phyloP scores from a whole-genome alignment of 352 stramenopile genomes.

The Aphanomyces invadans region DNA sequence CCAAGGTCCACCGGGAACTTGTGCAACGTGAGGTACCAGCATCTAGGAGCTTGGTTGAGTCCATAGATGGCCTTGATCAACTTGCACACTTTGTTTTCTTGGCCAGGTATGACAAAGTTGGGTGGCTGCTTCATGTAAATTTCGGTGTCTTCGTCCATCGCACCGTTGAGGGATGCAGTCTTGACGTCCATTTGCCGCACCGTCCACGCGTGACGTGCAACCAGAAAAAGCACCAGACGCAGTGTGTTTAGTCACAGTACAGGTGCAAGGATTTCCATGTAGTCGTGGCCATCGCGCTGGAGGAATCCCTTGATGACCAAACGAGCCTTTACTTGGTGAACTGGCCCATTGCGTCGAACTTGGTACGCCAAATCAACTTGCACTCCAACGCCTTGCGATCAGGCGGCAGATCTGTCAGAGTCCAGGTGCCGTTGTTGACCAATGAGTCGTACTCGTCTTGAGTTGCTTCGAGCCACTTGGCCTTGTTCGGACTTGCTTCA shows the following conservation, averaged over 20 bases:
- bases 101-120: slow-evolving; percentile 16
- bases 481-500: neutral
- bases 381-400: slow-evolving; percentile 25
- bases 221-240: slow-evolving; percentile 26
- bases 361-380: slow-evolving; percentile 28
- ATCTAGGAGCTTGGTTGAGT: slow-evolving; percentile 31
- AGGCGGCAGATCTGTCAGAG: neutral
- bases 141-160: slow-evolving; percentile 28
- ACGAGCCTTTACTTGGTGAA: slow-evolving; percentile 30
- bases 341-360: slow-evolving; percentile 24
- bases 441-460: slow-evolving; percentile 17
- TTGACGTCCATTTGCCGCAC: slow-evolving; percentile 31
- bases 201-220: slow-evolving; percentile 21
- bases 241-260: slow-evolving; percentile 28
- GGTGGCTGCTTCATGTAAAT: slow-evolving; percentile 27
- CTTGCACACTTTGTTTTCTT: slow-evolving; percentile 26
- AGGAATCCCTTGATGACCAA: slow-evolving; percentile 27
- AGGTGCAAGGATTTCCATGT: slow-evolving; percentile 28
- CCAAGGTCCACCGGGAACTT: slow-evolving; percentile 15
- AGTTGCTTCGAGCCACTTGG: slow-evolving; percentile 25
- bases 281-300: slow-evolving; percentile 29
- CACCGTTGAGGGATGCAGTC: slow-evolving; percentile 35
- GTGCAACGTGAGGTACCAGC: slow-evolving; percentile 31
- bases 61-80: slow-evolving; percentile 32
- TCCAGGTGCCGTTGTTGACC: slow-evolving; percentile 26